Evolutionary conservation across 495 filamentous ascomycete genomes (phyloP), one percentile per base, ranked within the genome.

Genomic region (Hypoxylon lenormandii): DNA sequence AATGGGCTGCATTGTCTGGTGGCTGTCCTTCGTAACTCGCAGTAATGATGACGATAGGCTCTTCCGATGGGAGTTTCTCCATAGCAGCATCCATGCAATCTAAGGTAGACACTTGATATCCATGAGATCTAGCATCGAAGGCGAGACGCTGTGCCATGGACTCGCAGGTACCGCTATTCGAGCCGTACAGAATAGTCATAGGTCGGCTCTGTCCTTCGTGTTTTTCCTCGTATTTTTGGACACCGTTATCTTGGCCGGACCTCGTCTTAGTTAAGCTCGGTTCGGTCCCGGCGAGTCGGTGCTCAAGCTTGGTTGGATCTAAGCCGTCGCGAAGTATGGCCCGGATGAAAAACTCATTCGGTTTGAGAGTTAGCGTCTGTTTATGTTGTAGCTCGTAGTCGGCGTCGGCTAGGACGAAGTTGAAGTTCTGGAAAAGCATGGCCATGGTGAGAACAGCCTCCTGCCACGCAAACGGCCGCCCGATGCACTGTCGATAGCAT

Each of bases 111-210:
- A 64, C 81, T 54, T 16, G 79, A 55, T 68, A 89, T 0, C 88
- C 89, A 53, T 84, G 81, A 3, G 60, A 71, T n/a, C 64, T 53
- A 2, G 88, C 87, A 72, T 83, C 81, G 56, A 81, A 79, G 1
- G 85, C 86, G 8, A 91, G 72, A 33, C 79, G 79, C 49, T 86
- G 80, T 0, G 89, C 88, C 47, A 92, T 78, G 0, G 84, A 80
- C 68, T 90, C 85, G 68, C 89, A 92, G 3, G 89, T 92, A 0
- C 89, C 89, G 10, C 84, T 85, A 56, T 92, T 91, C 0, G 84
- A 87, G 13, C 89, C 89, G 66, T 86, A 92, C 22, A 88, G 80
- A n/a, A 92, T 87, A 36, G 80, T 78, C 76, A 92, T 82, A 0
- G 69, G 63, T 50, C 56, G 23, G n/a, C 38, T 50, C 6, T 28